Evolutionary conservation across 495 filamentous ascomycete genomes (phyloP).

Genomic region (Friedmanniomyces simplex): DNA sequence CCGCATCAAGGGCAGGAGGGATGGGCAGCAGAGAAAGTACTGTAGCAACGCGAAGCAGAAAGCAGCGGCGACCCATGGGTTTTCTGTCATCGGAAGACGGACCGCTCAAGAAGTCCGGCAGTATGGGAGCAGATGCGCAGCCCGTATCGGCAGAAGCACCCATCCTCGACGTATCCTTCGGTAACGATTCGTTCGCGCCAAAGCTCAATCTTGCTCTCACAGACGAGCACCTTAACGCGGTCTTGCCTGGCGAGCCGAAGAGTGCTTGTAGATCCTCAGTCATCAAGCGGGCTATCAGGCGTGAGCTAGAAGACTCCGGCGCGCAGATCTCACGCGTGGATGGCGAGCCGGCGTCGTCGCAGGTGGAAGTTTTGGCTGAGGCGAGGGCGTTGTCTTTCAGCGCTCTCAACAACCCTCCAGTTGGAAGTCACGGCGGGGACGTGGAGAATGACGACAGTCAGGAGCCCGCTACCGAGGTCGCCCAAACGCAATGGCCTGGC

Average conservation of each 20-base stretch:
- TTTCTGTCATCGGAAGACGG: neutral
- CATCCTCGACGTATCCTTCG: constrained; percentile 13
- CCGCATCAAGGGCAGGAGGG: neutral
- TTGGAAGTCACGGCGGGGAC: neutral
- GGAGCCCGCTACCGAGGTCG: neutral
- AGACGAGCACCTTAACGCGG: constrained; percentile 11
- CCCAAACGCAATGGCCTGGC: constrained; percentile 14
- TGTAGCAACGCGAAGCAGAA: neutral
- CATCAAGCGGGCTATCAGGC: constrained; percentile 2
- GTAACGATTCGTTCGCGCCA: constrained; percentile 10
- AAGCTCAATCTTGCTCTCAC: constrained; percentile 10
- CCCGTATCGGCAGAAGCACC: neutral
- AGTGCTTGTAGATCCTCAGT: neutral
- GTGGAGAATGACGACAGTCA: neutral
- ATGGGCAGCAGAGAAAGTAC: neutral
- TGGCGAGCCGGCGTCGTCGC: constrained; percentile 7
- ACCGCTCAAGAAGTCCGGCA: neutral
- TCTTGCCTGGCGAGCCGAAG: neutral
- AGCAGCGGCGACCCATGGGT: neutral
- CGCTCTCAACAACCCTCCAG: neutral
- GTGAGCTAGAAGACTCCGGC: neutral
- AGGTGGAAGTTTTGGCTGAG: neutral
- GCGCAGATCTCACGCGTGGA: neutral
- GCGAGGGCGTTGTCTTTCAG: neutral
- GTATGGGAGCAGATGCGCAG: neutral